These are phyloP conservation scores for Globisporangium uncinulatum DNA, from an alignment of 352 stramenopile species.

Conservation along the genomic window DNA sequence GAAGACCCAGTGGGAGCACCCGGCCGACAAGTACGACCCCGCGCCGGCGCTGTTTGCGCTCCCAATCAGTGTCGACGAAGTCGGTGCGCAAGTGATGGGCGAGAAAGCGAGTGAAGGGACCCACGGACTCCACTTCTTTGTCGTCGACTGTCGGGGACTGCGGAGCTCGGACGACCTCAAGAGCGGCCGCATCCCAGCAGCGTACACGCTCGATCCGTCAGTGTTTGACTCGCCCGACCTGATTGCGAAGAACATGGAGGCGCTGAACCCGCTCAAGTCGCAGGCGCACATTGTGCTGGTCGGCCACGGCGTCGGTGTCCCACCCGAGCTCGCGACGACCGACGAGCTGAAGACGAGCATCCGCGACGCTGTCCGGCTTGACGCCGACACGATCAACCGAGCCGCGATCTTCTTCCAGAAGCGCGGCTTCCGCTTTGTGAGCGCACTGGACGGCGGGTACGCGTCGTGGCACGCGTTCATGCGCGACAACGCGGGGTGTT, in stretches of 20 bases:
- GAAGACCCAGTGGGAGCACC: slow-evolving; percentile 79
- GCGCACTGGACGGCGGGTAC: slow-evolving; percentile 68
- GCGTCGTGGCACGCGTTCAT: slow-evolving; percentile 83
- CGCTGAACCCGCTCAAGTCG: slow-evolving; percentile 67
- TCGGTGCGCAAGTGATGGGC: slow-evolving; percentile 60
- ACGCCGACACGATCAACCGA: slow-evolving; percentile 67
- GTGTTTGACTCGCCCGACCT: slow-evolving; percentile 78
- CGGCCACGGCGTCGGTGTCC: slow-evolving; percentile 63
- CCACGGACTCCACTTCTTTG: slow-evolving; percentile 52
- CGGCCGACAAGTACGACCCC: slow-evolving; percentile 48
- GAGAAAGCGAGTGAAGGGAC: slow-evolving; percentile 30
- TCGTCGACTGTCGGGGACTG: slow-evolving; percentile 68
- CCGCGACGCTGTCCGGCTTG: slow-evolving; percentile 62
- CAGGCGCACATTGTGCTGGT: slow-evolving; percentile 73
- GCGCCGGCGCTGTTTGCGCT: slow-evolving; percentile 60
- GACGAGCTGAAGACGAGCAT: slow-evolving; percentile 72
- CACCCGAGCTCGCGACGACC: slow-evolving; percentile 44
- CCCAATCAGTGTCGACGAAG: slow-evolving; percentile 62
- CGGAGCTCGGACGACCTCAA: slow-evolving; percentile 77
- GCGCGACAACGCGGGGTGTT: slow-evolving; percentile 49
- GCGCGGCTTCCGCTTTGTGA: slow-evolving; percentile 76
- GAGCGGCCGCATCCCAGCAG: slow-evolving; percentile 67
- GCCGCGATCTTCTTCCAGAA: slow-evolving; percentile 82
- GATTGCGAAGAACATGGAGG: slow-evolving; percentile 64
- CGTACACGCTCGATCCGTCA: slow-evolving; percentile 69